Conservation (phyloP, 2,329 filamentous ascomycete genomes). For the Thelonectria blattea region DNA sequence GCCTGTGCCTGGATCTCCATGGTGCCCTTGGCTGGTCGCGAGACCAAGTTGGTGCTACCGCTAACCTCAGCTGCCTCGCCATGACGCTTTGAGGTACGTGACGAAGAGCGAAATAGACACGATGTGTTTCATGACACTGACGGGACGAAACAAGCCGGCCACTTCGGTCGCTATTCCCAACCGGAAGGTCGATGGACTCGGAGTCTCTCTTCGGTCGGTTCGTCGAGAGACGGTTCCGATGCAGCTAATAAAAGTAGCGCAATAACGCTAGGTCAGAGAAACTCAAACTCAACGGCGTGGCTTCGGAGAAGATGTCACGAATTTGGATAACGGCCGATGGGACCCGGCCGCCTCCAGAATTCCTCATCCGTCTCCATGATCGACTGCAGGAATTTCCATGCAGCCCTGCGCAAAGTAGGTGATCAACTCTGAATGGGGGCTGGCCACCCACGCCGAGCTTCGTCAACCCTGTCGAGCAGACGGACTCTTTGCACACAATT, state of each 20-base stretch:
- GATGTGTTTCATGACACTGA: neutral
- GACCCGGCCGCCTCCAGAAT: neutral
- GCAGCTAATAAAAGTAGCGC: neutral
- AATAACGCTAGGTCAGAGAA: neutral
- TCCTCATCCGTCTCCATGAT: constrained; percentile 10
- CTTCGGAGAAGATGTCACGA: neutral
- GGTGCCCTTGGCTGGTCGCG: neutral
- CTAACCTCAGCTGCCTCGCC: neutral
- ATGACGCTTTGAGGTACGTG: neutral
- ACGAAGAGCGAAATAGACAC: neutral
- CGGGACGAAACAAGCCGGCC: neutral
- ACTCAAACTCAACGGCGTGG: neutral
- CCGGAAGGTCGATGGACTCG: neutral
- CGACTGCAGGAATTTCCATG: constrained; percentile 3
- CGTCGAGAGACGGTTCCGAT: constrained; percentile 2
- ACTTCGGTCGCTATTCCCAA: neutral
- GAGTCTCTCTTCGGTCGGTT: neutral
- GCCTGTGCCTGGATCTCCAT: constrained; percentile 1
- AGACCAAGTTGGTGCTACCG: neutral
- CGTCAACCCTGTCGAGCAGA: neutral
- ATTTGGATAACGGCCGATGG: constrained; percentile 2
- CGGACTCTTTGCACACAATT: constrained; percentile 5
- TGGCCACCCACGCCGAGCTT: neutral
- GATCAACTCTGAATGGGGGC: neutral
- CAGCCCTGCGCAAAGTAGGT: constrained; percentile 11